Conservation (phyloP, 2,329 filamentous ascomycete species). For the Scedosporium aurantiacum region DNA sequence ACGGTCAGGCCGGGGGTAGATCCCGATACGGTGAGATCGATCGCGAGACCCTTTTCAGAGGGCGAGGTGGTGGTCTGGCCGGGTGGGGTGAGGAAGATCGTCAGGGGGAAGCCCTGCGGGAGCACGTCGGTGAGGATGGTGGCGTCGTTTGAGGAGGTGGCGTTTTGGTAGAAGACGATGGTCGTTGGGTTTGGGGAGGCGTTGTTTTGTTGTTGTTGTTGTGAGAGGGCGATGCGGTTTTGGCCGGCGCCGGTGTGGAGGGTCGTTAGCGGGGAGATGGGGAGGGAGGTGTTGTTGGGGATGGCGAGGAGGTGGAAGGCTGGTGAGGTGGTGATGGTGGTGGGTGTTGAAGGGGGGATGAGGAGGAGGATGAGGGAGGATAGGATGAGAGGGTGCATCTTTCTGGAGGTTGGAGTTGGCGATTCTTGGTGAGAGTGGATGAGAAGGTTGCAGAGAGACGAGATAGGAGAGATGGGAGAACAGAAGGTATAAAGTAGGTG, state of each 20-base stretch:
- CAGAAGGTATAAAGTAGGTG: no score
- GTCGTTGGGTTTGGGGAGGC: not conserved
- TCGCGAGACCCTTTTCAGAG: not conserved
- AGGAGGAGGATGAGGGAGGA: not conserved
- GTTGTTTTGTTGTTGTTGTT: not conserved
- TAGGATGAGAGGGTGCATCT: not conserved
- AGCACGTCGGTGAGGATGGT: not conserved
- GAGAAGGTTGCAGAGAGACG: not conserved
- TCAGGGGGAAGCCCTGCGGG: not conserved
- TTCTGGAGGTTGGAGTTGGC: not conserved
- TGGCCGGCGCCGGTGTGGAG: constrained; percentile 5
- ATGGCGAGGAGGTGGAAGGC: constrained; percentile 7
- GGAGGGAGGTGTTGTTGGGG: constrained; percentile 13
- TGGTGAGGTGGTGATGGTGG: not conserved
- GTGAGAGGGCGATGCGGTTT: not conserved
- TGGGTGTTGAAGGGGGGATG: not conserved
- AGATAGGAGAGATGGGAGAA: not conserved
- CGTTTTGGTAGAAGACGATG: constrained; percentile 4
- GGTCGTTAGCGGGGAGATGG: not conserved
- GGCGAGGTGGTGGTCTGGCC: not conserved
- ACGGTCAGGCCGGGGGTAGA: not conserved
- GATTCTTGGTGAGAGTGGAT: not conserved
- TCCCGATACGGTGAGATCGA: constrained; percentile 1
- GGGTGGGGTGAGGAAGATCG: not conserved
- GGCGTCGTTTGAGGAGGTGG: not conserved